Conservation (phyloP, 176 grass and related monocot species). For the Eragrostis curvula region DNA sequence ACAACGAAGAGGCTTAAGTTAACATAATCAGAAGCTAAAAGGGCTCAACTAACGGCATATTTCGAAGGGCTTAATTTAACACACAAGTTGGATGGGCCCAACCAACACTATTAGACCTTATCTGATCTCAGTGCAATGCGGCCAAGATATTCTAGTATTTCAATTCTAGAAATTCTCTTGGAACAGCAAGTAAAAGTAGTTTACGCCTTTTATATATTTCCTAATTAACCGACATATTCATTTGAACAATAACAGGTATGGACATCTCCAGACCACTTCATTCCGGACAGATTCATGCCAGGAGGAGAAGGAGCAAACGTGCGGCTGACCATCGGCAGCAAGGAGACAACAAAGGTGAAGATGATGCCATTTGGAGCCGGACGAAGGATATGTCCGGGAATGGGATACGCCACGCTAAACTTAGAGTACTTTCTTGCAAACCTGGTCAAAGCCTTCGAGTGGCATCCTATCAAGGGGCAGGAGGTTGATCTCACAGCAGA, state of each 20-base stretch:
- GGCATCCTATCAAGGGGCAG: not conserved
- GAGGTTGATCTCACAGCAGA: constrained; percentile 4
- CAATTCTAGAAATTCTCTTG: no score
- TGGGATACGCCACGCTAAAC: constrained; percentile 7
- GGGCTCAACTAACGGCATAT: no score
- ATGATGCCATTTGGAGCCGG: constrained; percentile 20
- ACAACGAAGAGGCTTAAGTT: no score
- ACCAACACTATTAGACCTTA: no score
- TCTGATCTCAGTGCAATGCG: no score
- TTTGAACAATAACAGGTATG: constrained; percentile 14
- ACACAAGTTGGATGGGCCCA: no score
- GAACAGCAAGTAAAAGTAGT: not conserved
- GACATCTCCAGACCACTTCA: constrained; percentile 9
- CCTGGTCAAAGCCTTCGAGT: not conserved
- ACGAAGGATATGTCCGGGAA: not conserved
- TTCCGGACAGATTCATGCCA: not conserved
- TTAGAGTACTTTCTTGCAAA: not conserved
- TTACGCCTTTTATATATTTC: not conserved
- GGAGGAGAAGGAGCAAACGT: not conserved
- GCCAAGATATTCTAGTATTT: no score
- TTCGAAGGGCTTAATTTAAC: no score
- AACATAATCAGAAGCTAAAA: no score
- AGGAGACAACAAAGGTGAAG: constrained; percentile 7
- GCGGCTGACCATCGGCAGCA: constrained; percentile 9
- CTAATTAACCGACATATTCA: not conserved